Base-by-base conservation (phyloP, 805 yeast species). In the Scheffersomyces stipitis region DNA sequence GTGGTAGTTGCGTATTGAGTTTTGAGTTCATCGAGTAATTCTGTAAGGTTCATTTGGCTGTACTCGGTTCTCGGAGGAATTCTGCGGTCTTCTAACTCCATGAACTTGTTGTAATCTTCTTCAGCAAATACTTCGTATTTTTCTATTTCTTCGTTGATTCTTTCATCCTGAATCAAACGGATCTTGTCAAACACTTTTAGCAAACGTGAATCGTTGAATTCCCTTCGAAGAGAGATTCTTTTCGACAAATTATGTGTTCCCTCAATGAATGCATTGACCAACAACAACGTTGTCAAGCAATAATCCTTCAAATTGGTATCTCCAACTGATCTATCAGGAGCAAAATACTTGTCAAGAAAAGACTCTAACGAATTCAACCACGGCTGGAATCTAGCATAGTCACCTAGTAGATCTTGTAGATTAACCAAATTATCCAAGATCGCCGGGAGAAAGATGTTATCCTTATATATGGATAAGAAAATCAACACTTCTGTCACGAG, bases 401-500 rank as follows among this genome's bases (percentile, higher is more conserved):
- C 69, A 1, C 71, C 70, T 15, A 55, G 36, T 9, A 50, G 42
- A 37, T 66, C 71, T 38, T 64, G 73, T 15, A 69, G 48, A 3
- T 48, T 37, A 2, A 45, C 46, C 53, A 69, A 51, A 9, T 65
- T 54, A 3, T 62, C 68, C 18, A 67, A 40, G 3, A 64, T 55
- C 12, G 46, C 44, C 1, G 55, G 52, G 7, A 60, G 36, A 29
- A 52, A 52, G 28, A 59, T 56, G 14, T 42, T 42, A 30, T 62
- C 59, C 12, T 48, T 41, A 38, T 49, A 52, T 31, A 62, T 56
- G 4, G 59, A 38, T 15, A 68, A 45, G 45, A 63, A 67, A n/a
- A 68, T 62, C 37, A 69, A 49, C 4, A 69, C 62, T 44, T 69
- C 73, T 1, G 73, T 63, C 5, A 66, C 73, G 34, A 64, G 41